Percentiles rank a stretch among this genome's conserved stretches.
These are phyloP conservation scores for Ophiostoma piceae DNA, from an alignment of 2,329 filamentous ascomycete species.

Conservation along the genomic window DNA sequence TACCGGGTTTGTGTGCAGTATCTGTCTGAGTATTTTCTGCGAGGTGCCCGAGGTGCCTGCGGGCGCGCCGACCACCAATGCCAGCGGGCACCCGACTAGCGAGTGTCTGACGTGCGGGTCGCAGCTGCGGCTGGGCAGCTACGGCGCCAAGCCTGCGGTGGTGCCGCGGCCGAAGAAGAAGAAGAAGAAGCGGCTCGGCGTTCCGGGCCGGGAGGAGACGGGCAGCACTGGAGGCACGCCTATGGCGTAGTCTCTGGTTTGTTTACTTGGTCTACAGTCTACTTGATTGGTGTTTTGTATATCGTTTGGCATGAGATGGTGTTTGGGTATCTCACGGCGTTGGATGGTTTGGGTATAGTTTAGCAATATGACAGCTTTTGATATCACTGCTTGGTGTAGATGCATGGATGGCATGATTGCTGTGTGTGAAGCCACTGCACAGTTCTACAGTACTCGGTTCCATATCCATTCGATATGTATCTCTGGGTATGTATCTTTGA, in stretches of 20 bases:
- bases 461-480: too few relatives aligned
- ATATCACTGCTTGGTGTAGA: neutral
- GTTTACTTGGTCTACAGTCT: neutral
- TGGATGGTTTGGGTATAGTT: neutral
- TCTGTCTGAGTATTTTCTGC: conserved; percentile 94
- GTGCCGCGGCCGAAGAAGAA: conserved; percentile 68
- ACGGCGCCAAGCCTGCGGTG: conserved; percentile 72
- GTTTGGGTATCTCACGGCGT: neutral
- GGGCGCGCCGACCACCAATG: neutral
- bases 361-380: neutral
- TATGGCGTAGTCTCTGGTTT: conserved; percentile 17
- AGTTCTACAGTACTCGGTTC: too few relatives aligned
- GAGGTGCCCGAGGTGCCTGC: conserved; percentile 42
- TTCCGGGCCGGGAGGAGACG: conserved; percentile 52
- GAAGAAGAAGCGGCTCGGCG: conserved; percentile 58
- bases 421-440: too few relatives aligned
- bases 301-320: neutral
- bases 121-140: conserved; percentile 65
- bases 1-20: conserved; percentile 89
- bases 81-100: conserved; percentile 39
- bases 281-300: neutral
- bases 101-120: conserved; percentile 82
- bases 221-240: conserved; percentile 58
- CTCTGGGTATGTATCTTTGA: too few relatives aligned
- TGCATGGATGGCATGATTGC: too few relatives aligned